Evolutionary conservation across 1,284 basidiomycete genomes (phyloP).

Genomic region (Ceratobasidium sp.): DNA sequence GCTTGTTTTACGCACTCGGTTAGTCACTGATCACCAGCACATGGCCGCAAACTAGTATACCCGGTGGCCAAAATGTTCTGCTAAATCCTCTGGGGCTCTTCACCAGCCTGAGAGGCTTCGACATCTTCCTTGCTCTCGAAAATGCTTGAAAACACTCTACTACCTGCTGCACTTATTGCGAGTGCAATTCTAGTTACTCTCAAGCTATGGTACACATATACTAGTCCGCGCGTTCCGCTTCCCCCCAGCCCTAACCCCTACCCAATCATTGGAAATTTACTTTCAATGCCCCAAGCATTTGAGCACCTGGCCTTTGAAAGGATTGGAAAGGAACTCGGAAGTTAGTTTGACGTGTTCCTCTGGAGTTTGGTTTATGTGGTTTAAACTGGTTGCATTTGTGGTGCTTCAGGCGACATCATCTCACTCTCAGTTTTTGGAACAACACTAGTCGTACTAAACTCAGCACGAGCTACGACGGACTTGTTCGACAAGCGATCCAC

Average conservation of each 20-base stretch:
- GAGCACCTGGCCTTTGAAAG: constrained; percentile 33
- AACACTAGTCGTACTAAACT: constrained; percentile 43
- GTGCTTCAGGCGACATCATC: constrained; percentile 2
- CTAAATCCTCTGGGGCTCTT: no score
- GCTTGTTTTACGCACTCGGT: no score
- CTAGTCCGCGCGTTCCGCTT: background rate
- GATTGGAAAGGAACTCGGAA: constrained; percentile 13
- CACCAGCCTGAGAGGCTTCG: background rate
- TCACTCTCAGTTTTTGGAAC: constrained; percentile 31
- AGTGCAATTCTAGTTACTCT: background rate
- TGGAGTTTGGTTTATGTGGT: background rate
- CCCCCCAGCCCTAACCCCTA: constrained; percentile 22
- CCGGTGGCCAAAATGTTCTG: no score
- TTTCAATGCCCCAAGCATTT: constrained; percentile 29
- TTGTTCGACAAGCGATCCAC: constrained; percentile 44
- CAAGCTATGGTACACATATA: background rate
- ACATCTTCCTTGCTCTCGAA: background rate
- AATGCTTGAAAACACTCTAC: background rate
- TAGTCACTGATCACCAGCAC: no score
- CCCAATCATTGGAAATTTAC: constrained; percentile 20
- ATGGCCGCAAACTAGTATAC: no score
- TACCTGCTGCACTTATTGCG: background rate
- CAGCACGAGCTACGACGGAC: constrained; percentile 41
- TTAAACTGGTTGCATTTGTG: no score
- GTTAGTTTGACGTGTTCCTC: background rate